Percentiles rank a stretch among this genome's conserved stretches.
Conservation (phyloP, 768 basidiomycete genomes). For the Lactifluus echinatus region DNA sequence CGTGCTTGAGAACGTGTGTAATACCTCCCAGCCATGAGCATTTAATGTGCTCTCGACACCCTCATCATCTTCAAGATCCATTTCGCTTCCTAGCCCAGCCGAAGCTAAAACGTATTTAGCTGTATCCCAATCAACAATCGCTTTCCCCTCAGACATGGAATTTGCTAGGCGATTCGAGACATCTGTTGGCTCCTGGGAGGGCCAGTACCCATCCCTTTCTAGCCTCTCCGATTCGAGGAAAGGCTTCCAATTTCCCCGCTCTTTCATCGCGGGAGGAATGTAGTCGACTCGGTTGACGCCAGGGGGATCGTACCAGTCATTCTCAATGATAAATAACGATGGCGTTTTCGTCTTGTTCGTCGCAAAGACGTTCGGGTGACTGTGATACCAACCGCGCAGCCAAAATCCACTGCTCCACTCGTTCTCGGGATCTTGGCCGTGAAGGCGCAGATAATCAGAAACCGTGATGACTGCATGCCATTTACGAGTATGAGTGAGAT, state of each 20-base stretch:
- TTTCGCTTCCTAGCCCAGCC: neutral
- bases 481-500: conserved; percentile 34
- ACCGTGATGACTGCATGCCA: conserved; percentile 32
- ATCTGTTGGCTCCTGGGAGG: neutral
- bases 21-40: conserved; percentile 33
- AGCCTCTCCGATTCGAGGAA: conserved; percentile 15
- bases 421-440: conserved; percentile 27
- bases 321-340: conserved; percentile 30
- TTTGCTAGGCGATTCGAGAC: neutral
- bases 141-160: neutral
- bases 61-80: conserved; percentile 22
- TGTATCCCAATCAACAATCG: neutral
- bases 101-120: neutral
- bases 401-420: conserved; percentile 35
- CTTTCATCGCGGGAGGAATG: conserved; percentile 28
- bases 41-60: conserved; percentile 28
- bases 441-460: conserved; percentile 36
- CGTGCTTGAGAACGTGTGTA: conserved; percentile 35
- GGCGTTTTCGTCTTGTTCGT: conserved; percentile 19
- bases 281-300: conserved; percentile 32
- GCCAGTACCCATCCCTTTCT: conserved; percentile 17
- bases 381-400: conserved; percentile 30
- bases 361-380: conserved; percentile 25
- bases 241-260: conserved; percentile 27
- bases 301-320: conserved; percentile 34